Evolutionary conservation across 1,284 basidiomycete species (phyloP).

Genomic region (Phenoliferia sp.): DNA sequence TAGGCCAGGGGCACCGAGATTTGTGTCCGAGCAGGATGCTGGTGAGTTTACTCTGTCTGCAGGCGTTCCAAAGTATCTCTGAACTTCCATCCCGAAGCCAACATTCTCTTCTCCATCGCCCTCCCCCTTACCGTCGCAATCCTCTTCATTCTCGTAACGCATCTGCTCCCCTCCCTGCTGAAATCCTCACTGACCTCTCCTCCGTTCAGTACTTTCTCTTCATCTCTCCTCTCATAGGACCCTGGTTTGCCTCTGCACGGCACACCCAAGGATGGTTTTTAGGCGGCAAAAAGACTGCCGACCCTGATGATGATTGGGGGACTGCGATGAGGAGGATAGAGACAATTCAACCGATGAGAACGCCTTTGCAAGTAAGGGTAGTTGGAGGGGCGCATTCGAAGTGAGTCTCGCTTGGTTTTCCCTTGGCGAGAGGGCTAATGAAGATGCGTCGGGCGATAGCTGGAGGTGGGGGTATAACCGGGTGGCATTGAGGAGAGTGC

Average conservation of each 20-base stretch:
- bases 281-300: background rate
- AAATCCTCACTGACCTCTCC: background rate
- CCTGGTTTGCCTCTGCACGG: slow-evolving; percentile 4
- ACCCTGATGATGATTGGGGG: background rate
- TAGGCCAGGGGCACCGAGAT: too few relatives aligned
- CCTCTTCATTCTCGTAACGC: background rate
- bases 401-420: background rate
- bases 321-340: background rate
- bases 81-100: background rate
- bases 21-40: background rate
- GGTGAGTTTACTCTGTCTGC: background rate
- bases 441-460: background rate
- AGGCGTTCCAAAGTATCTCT: background rate
- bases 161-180: background rate
- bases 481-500: slow-evolving; percentile 16
- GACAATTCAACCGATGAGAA: too few relatives aligned
- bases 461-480: slow-evolving; percentile 13
- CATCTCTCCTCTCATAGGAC: background rate
- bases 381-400: background rate
- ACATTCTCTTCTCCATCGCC: background rate
- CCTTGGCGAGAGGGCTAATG: background rate
- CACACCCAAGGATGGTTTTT: background rate
- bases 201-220: slow-evolving; percentile 4
- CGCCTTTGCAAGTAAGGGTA: background rate
- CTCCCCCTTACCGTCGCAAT: background rate